Percentiles rank a stretch among this genome's conserved stretches.
Evolutionary conservation across 108 stramenopile genomes (phyloP).

Genomic region (Poteriospumella lacustris): DNA sequence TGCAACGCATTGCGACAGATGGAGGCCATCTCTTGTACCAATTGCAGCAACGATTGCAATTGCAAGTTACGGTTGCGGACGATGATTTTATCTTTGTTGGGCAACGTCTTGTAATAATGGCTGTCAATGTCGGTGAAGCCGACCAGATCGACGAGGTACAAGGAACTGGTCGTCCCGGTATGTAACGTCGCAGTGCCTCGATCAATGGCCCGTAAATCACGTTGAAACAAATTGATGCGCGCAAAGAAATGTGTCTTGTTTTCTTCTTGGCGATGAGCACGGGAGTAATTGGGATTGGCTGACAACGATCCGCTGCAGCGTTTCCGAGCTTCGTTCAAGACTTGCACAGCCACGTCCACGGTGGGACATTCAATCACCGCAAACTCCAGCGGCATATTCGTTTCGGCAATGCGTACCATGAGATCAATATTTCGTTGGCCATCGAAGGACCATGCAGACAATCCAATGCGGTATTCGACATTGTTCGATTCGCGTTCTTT

Average conservation of each 20-base stretch:
- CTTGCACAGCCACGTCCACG: neutral
- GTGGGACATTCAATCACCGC: neutral
- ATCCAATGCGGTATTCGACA: neutral
- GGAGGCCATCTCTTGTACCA: neutral
- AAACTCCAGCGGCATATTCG: neutral
- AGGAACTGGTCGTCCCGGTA: neutral
- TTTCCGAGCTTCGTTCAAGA: neutral
- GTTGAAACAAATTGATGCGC: neutral
- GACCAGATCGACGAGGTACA: conserved; percentile 3
- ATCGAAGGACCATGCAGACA: neutral
- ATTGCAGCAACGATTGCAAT: neutral
- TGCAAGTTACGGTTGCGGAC: neutral
- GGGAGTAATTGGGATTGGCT: neutral
- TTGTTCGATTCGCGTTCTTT: too few species aligned
- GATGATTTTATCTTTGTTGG: neutral
- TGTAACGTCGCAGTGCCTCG: neutral
- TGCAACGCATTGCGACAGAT: neutral
- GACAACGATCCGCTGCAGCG: too few species aligned
- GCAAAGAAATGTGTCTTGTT: conserved; percentile 4
- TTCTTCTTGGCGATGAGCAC: too few species aligned
- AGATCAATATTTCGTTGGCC: neutral
- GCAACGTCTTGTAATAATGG: neutral
- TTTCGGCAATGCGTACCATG: neutral
- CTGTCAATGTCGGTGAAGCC: neutral
- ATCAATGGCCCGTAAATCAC: too few species aligned